These are phyloP conservation scores for Somion occarium DNA, from an alignment of 1,284 basidiomycete genomes.

Conservation along the genomic window DNA sequence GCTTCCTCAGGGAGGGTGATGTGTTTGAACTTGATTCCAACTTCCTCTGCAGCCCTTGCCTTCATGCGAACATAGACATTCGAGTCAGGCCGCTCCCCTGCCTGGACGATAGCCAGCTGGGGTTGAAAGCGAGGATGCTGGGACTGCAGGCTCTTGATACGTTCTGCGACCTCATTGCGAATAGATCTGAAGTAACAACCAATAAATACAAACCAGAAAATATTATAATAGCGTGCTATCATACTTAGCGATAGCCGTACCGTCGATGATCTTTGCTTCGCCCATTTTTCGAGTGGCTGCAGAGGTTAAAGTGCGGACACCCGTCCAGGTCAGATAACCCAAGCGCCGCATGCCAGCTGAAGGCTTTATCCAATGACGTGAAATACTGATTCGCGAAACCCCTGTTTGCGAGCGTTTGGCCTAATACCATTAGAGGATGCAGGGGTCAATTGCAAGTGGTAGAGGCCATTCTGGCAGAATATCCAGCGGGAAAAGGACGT, in stretches of 20 bases:
- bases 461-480: too few species aligned
- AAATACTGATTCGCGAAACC: neutral
- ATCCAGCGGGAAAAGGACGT: too few species aligned
- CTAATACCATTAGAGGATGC: neutral
- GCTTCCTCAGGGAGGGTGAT: conserved; percentile 70
- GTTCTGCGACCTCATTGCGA: conserved; percentile 66
- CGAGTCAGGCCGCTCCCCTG: conserved; percentile 89
- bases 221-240: conserved; percentile 15
- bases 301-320: conserved; percentile 24
- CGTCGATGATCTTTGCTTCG: conserved; percentile 73
- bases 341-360: conserved; percentile 3
- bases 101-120: conserved; percentile 91
- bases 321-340: conserved; percentile 28
- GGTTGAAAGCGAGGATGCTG: conserved; percentile 83
- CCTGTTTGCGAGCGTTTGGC: neutral
- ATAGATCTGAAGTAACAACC: conserved; percentile 53
- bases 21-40: conserved; percentile 88
- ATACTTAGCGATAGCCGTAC: conserved; percentile 85
- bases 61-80: conserved; percentile 97
- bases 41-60: conserved; percentile 91
- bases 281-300: conserved; percentile 45
- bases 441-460: neutral
- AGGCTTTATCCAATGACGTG: neutral
- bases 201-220: conserved; percentile 6
- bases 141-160: conserved; percentile 58